Percentiles rank a stretch among this genome's conserved stretches.
Conservation (phyloP, 2,329 filamentous ascomycete species). For the Claviceps purpurea region DNA sequence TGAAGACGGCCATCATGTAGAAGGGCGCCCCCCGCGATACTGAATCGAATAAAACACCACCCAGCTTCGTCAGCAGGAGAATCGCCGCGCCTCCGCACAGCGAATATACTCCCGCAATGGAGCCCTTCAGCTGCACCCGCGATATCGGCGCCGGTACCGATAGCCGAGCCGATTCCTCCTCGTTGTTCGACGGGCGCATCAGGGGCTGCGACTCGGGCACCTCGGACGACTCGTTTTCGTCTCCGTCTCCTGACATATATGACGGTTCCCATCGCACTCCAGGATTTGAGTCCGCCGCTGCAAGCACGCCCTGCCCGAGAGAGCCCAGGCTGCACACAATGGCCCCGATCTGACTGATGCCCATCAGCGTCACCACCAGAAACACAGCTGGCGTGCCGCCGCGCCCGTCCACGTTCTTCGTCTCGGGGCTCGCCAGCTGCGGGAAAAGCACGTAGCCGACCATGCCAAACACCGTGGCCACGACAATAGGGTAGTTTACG, state of each 20-base stretch:
- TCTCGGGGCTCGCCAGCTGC: conserved; percentile 63
- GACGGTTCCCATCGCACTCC: conserved; percentile 13
- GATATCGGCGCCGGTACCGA: conserved; percentile 19
- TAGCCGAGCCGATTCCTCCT: conserved; percentile 8
- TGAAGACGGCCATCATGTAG: conserved; percentile 87
- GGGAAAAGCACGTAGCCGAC: conserved; percentile 68
- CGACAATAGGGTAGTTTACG: conserved; percentile 61
- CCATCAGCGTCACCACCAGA: conserved; percentile 64
- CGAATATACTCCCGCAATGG: conserved; percentile 88
- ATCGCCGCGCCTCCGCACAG: conserved; percentile 85
- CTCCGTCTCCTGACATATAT: conserved; percentile 13
- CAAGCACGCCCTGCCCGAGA: conserved; percentile 66
- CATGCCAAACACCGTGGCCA: conserved; percentile 60
- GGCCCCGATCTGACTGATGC: conserved; percentile 86
- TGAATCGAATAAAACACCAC: conserved; percentile 73
- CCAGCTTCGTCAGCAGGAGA: conserved; percentile 78
- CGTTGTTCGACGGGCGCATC: conserved; percentile 18
- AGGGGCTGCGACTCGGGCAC: conserved; percentile 26
- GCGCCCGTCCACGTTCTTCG: conserved; percentile 46
- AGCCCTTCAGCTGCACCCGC: conserved; percentile 64
- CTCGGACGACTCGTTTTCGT: conserved; percentile 25
- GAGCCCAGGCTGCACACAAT: conserved; percentile 93
- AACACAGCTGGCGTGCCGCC: conserved; percentile 60
- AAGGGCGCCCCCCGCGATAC: conserved; percentile 69
- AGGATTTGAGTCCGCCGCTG: conserved; percentile 26